Base-by-base conservation (phyloP, 495 filamentous ascomycete genomes). In the Penicillium riverlandense region DNA sequence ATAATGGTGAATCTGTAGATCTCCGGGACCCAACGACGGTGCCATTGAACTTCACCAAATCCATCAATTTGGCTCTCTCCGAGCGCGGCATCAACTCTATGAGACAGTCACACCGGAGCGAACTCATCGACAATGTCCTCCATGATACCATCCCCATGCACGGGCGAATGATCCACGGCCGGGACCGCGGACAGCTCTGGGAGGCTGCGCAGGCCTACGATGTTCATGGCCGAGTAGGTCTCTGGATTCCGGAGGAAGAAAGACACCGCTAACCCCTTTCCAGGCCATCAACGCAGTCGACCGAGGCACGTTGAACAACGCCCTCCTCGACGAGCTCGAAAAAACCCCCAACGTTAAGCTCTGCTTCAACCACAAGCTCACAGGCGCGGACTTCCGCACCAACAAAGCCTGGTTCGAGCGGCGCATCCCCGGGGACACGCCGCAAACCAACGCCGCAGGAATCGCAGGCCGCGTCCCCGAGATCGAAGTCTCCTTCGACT, bases 101-200 rank as follows among this genome's bases (percentile, higher is more conserved):
- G 67, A 74, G 76, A 16, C 66, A 84, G 47, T 78, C 86, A 1
- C 66, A 76, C 35, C 74, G 77, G 12, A 58, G 74, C 6, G 74
- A 76, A 9, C 74, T 96, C 22, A 72, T 94, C 38, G 75, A 89
- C 1, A 75, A 83, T 54, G 76, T 97, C 15, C 71, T 91, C 35
- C 63, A 62, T 11, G 78, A 85, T 37, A 86, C 91, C 0, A 88
- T 96, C 43, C 94, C 94, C 6, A 95, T 99, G 88, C 68, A 83
- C 47, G 91, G 90, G 8, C 88, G 92, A n/a, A 97, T 97, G 92
- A 92, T 99, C 40, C 92, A 99, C 58, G 83, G 86, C 15, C 72
- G 73, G 48, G 71, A 70, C n/a, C 57, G 75, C 29, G 86, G 85
- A 15, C 61, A 80, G 12, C 63, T 92, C 8, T 86, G 80, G 57